Evolutionary conservation across 2,329 filamentous ascomycete genomes (phyloP), one percentile per base, ranked within the genome.

Genomic region (Sporothrix pseudoabietina): DNA sequence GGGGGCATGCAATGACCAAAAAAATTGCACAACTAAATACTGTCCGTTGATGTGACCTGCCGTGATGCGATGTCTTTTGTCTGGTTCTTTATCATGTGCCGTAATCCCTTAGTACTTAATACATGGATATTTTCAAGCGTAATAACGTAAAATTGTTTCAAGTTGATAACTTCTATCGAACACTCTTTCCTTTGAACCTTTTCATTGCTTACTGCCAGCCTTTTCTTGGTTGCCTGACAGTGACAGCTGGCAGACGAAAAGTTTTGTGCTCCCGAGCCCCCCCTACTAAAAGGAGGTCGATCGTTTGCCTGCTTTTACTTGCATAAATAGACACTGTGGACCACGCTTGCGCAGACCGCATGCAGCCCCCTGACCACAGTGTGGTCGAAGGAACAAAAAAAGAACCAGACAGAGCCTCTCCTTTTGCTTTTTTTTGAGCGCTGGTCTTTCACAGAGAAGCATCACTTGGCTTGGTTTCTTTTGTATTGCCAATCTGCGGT

Each of bases 21-120:
- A 71, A 71, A 63, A 71, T 71, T 71, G 69, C 57, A 71, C 69
- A 71, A 71, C 69, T 22, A 61, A 49, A 30, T n/a, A 5, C 3
- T 35, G 47, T 55, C 41, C 30, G 41, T 55, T 57, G 49, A 44
- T 44, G n/a, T 59, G 68, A 19, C 14, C 4, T 16, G 35, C 35
- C 30, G 19, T 55, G 26, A 32, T 49, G 63, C 30, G n/a, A 49
- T 49, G 14, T 49, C 4, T 49, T 49, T 49, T 4, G 44, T 3
- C 14, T 16, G 16, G 41, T 12, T 44, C 12, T 44, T 44, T 44
- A 44, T 44, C 41, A 44, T 44, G 41, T 44, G 41, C 4, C 12
- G 3, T 44, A 10, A 7, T 9, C 41, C 12, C 41, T 12, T 9
- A 12, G 3, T 44, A 44, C 12, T 12, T 44, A 54, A n/a, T n/a